phyloP scores from a whole-genome alignment of 1,284 basidiomycete genomes.

The Puccinia triticina region DNA sequence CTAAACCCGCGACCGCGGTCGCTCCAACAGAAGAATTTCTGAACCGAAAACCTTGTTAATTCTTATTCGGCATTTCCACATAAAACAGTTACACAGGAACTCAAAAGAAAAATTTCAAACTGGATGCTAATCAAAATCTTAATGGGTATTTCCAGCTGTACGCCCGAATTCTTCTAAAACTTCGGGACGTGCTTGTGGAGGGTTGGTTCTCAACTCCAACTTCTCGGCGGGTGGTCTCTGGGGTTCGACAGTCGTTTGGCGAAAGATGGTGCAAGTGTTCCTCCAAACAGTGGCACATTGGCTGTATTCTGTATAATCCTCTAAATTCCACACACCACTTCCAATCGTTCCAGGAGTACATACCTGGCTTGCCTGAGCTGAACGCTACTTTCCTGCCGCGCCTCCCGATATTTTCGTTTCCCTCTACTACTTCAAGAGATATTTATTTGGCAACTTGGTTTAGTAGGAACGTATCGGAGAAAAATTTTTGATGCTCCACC shows the following conservation, averaged over 20 bases:
- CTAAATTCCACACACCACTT: constrained; percentile 28
- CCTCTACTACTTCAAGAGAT: not conserved
- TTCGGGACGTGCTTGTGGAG: constrained; percentile 13
- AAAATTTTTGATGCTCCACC: not conserved
- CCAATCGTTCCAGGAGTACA: constrained; percentile 25
- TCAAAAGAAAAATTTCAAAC: too few species aligned
- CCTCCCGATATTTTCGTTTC: constrained; percentile 13
- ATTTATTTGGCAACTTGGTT: not conserved
- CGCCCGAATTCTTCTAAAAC: constrained; percentile 1
- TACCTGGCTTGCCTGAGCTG: constrained; percentile 5
- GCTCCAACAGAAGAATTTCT: too few species aligned
- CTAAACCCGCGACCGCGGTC: too few species aligned
- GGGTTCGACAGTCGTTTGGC: constrained; percentile 9
- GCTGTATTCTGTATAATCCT: constrained; percentile 19
- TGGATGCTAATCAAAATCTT: not conserved
- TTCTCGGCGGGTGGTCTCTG: not conserved
- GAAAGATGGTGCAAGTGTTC: not conserved
- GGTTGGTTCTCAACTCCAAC: too few species aligned
- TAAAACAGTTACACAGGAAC: too few species aligned
- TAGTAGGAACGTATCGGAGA: not conserved
- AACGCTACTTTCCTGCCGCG: not conserved
- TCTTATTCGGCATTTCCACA: too few species aligned
- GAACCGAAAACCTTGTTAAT: too few species aligned
- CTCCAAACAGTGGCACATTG: constrained; percentile 20
- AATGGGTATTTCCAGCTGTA: not conserved